Evolutionary conservation across 176 grass and related monocot genomes (phyloP).

Genomic region (Musa acuminata): DNA sequence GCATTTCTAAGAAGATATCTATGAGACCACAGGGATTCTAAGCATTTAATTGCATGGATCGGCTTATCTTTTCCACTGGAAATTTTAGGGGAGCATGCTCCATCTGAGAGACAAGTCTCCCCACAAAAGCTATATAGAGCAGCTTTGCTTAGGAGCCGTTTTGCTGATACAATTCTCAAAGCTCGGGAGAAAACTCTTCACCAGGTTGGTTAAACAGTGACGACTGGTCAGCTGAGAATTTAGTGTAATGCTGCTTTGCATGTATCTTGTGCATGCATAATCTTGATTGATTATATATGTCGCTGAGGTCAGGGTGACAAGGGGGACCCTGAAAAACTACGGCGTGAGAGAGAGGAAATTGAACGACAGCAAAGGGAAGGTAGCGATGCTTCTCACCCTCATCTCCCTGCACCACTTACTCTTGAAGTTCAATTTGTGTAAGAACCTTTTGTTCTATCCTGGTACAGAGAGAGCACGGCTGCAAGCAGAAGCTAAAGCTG

Average conservation of each 20-base stretch:
- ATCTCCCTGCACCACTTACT: slow-evolving; percentile 5
- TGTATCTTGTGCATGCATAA: slow-evolving; percentile 1
- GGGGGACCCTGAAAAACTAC: slow-evolving; percentile 29
- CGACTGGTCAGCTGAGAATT: no score
- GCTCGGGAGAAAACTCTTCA: slow-evolving; percentile 57
- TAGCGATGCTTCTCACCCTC: slow-evolving; percentile 15
- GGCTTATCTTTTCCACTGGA: slow-evolving; percentile 61
- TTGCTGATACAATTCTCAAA: slow-evolving; percentile 86
- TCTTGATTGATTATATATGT: neutral
- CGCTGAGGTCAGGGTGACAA: slow-evolving; percentile 52
- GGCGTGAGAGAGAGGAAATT: slow-evolving; percentile 55
- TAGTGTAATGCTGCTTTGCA: neutral
- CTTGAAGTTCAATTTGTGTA: neutral
- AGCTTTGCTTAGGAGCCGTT: slow-evolving; percentile 67
- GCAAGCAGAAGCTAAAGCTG: slow-evolving; percentile 84
- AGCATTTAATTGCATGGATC: slow-evolving; percentile 38
- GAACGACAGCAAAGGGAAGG: slow-evolving; percentile 91
- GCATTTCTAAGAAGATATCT: slow-evolving; percentile 40
- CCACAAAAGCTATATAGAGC: slow-evolving; percentile 75
- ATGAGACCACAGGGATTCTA: slow-evolving; percentile 31
- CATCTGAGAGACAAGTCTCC: slow-evolving; percentile 56
- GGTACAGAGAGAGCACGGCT: slow-evolving; percentile 68
- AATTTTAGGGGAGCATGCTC: slow-evolving; percentile 63
- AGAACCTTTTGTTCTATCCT: neutral
- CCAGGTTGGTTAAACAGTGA: slow-evolving; percentile 37